Percentiles rank a stretch among this genome's conserved stretches.
Conservation (phyloP, 352 stramenopile genomes). For the Pythium monospermum region DNA sequence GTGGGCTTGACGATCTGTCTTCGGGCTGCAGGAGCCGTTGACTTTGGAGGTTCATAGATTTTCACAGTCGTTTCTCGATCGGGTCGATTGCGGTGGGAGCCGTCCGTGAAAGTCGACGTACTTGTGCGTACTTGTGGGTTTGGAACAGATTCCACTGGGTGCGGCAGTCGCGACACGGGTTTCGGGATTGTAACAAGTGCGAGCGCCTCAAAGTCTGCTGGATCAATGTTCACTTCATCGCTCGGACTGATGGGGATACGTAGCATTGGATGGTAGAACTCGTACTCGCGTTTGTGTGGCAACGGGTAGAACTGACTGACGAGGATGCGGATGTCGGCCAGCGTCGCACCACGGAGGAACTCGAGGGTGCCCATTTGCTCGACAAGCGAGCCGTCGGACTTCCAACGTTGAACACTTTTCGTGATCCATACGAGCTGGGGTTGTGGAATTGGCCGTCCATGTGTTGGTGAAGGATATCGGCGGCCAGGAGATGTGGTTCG, state of each 20-base stretch:
- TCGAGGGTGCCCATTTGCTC: slow-evolving; percentile 21
- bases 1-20: too few relatives aligned
- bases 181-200: slow-evolving; percentile 1
- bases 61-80: too few relatives aligned
- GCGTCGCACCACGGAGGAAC: slow-evolving; percentile 22
- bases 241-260: slow-evolving; percentile 2
- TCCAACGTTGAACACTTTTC: slow-evolving; percentile 13
- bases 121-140: too few relatives aligned
- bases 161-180: too few relatives aligned
- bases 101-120: too few relatives aligned
- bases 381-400: not conserved
- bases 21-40: too few relatives aligned
- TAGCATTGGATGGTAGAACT: slow-evolving; percentile 23
- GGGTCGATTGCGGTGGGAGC: too few relatives aligned
- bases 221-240: slow-evolving; percentile 10
- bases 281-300: slow-evolving; percentile 20
- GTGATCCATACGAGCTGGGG: slow-evolving; percentile 21
- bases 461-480: too few relatives aligned
- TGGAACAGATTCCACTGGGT: too few relatives aligned
- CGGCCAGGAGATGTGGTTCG: too few relatives aligned
- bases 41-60: too few relatives aligned
- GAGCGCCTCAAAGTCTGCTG: not conserved
- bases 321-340: slow-evolving; percentile 23
- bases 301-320: slow-evolving; percentile 30
- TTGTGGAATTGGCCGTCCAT: too few relatives aligned